These are phyloP conservation scores for Seiridium unicorne DNA, from an alignment of 2,329 filamentous ascomycete genomes.

Conservation along the genomic window DNA sequence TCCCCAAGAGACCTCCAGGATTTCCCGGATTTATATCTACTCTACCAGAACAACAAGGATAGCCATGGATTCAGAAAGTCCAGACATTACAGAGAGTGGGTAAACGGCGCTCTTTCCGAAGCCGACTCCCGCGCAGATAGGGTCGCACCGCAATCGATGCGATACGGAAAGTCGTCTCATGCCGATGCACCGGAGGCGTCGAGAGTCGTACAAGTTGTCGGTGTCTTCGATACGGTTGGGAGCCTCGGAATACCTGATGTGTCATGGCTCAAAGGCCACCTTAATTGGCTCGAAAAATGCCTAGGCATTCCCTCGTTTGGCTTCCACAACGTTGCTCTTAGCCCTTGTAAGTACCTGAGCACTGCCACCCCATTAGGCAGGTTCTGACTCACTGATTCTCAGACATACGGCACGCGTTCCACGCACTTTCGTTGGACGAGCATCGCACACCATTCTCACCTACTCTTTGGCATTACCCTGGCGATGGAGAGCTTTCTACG, in stretches of 20 bases:
- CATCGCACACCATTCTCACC: conserved; percentile 43
- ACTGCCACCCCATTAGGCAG: neutral
- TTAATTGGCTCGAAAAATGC: conserved; percentile 15
- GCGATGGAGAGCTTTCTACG: conserved; percentile 14
- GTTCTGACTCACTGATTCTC: neutral
- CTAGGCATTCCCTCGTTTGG: conserved; percentile 14
- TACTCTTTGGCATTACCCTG: conserved; percentile 48
- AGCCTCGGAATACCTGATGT: conserved; percentile 28
- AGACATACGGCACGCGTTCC: conserved; percentile 34
- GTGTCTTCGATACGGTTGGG: conserved; percentile 31
- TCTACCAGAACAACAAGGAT: conserved; percentile 10
- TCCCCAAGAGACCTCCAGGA: conserved; percentile 12
- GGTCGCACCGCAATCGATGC: neutral
- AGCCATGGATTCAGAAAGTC: conserved; percentile 11
- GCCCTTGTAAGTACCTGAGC: conserved; percentile 11
- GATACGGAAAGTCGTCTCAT: conserved; percentile 7
- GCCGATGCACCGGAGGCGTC: conserved; percentile 5
- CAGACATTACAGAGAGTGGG: conserved; percentile 8
- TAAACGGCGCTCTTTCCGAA: conserved; percentile 5
- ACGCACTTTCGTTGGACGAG: conserved; percentile 36
- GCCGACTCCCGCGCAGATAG: neutral
- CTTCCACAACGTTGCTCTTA: conserved; percentile 14
- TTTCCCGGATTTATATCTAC: conserved; percentile 11
- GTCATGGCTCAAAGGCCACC: conserved; percentile 7
- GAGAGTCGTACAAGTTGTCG: conserved; percentile 23